Conservation (phyloP, 2,329 filamentous ascomycete species). For the Monosporascus ibericus region DNA sequence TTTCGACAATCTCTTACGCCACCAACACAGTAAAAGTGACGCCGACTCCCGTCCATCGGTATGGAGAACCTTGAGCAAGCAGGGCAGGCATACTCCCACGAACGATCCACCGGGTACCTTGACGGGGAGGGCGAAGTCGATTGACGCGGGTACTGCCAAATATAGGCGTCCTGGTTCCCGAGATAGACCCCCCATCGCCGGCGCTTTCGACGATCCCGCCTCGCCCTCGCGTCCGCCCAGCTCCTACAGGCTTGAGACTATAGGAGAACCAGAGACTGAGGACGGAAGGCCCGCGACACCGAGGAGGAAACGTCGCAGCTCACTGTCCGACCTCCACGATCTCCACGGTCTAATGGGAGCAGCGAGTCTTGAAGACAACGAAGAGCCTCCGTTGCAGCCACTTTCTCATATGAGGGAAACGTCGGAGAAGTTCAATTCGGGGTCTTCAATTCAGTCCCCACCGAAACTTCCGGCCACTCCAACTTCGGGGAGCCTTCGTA, state of each 20-base stretch:
- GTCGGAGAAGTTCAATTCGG: conserved; percentile 52
- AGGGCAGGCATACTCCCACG: conserved; percentile 50
- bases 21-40: conserved; percentile 72
- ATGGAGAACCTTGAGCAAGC: conserved; percentile 84
- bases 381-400: conserved; percentile 33
- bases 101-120: conserved; percentile 46
- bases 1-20: conserved; percentile 66
- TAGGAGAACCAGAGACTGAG: conserved; percentile 50
- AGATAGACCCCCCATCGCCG: conserved; percentile 55
- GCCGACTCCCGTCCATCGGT: conserved; percentile 69
- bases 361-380: conserved; percentile 43
- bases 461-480: conserved; percentile 50
- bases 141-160: conserved; percentile 56
- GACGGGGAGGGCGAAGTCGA: conserved; percentile 59
- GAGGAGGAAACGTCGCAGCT: conserved; percentile 82
- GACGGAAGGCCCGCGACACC: conserved; percentile 32
- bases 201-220: conserved; percentile 51
- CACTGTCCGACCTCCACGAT: conserved; percentile 75
- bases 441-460: conserved; percentile 36
- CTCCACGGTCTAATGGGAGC: conserved; percentile 63
- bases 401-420: conserved; percentile 48
- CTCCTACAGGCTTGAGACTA: conserved; percentile 53
- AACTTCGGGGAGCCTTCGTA: conserved; percentile 21
- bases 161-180: conserved; percentile 48
- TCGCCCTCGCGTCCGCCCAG: conserved; percentile 44